Base-by-base conservation (phyloP, 2,329 filamentous ascomycete genomes). In the Phyllosticta citribraziliensis region DNA sequence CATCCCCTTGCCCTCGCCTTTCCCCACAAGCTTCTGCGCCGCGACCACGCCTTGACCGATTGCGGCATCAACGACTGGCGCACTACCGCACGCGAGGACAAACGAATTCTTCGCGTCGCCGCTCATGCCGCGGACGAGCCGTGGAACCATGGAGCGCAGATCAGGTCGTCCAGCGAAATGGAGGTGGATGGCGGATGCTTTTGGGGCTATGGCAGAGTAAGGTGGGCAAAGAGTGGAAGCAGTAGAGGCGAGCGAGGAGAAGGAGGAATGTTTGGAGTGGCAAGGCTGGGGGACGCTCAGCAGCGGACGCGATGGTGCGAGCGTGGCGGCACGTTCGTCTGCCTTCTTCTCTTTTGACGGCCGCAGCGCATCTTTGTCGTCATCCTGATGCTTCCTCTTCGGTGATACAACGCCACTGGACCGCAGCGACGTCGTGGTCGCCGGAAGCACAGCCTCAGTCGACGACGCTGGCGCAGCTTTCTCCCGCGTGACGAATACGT, bases 401-500 rank as follows among this genome's bases (percentile, higher is more conserved):
- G 27, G 9, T 30, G 27, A 30, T 5, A 6, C 27, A 10, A 10
- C 27, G 40, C 40, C n/a, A 47, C 40, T 47, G 14, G 14, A 47
- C 2, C 40, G 8, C 40, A 8, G 14, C 17, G 40, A n/a, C 22
- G 22, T 19, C 8, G 27, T 14, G 9, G 25, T 19, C 24, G 24
- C 50, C 12, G 33, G 52, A 5, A 51, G 52, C 17, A 47, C 11
- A 22, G 57, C 11, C 10, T 10, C 56, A 19, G 22, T 22, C 22
- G 61, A 50, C 2, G 51, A 9, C 17, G 52, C 47, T 5, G 25
- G 50, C 14, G 52, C 25, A 19, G 11, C 50, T 2, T 14, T 55
- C 20, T 56, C 47, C 35, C 62, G 25, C 30, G 64, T 66, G 40
- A 65, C 55, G 27, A 59, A 66, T 5, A 66, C 54, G 56, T 65